Evolutionary conservation across 140 eudicot species (phyloP).

Genomic region (Bidens hawaiensis): DNA sequence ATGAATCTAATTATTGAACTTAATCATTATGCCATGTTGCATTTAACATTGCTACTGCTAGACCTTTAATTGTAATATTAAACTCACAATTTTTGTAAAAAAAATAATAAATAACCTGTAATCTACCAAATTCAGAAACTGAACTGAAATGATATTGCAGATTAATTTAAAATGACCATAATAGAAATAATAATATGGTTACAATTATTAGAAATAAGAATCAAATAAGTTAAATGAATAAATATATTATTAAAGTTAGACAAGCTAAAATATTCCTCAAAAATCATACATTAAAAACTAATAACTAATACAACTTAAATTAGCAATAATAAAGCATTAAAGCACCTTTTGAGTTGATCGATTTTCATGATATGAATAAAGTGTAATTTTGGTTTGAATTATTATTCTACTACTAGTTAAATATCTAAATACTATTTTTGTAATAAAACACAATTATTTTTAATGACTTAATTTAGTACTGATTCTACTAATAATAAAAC

Average conservation of each 20-base stretch:
- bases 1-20: constrained; percentile 31
- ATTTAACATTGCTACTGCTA: too few relatives aligned
- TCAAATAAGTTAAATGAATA: not conserved
- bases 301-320: too few relatives aligned
- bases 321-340: too few relatives aligned
- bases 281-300: not conserved
- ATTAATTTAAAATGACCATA: too few relatives aligned
- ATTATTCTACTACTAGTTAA: too few relatives aligned
- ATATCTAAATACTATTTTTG: too few relatives aligned
- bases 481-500: too few relatives aligned
- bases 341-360: too few relatives aligned
- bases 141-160: not conserved
- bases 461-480: too few relatives aligned
- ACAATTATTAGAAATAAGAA: not conserved
- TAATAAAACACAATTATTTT: too few relatives aligned
- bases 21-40: constrained; percentile 34
- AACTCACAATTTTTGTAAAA: not conserved
- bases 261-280: not conserved
- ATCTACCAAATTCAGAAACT: not conserved
- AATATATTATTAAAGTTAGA: not conserved
- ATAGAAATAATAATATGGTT: not conserved
- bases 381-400: too few relatives aligned
- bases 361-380: too few relatives aligned
- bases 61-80: not conserved
- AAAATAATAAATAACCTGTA: not conserved